These are phyloP conservation scores for Metschnikowia lachancei DNA, from an alignment of 805 yeast species.

Conservation along the genomic window DNA sequence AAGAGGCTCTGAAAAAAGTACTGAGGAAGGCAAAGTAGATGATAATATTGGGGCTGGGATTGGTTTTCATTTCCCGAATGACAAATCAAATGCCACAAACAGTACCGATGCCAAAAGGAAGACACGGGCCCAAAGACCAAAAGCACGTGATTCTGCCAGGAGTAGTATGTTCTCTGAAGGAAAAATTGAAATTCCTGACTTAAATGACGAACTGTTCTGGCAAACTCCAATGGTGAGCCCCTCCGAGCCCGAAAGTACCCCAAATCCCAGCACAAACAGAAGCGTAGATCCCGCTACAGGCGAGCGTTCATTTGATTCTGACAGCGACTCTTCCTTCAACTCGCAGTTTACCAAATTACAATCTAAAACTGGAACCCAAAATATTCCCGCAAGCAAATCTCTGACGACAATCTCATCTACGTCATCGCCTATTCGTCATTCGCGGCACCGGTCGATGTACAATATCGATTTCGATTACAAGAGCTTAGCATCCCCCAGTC, in stretches of 20 bases:
- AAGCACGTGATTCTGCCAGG: slow-evolving; percentile 14
- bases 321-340: slow-evolving; percentile 27
- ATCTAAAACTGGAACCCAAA: neutral
- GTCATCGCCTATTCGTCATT: slow-evolving; percentile 30
- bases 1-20: neutral
- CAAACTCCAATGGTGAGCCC: neutral
- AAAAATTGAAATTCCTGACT: slow-evolving; percentile 43
- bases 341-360: slow-evolving; percentile 20
- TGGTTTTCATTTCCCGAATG: slow-evolving; percentile 39
- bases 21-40: slow-evolving; percentile 3
- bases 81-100: slow-evolving; percentile 34
- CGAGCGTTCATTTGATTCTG: slow-evolving; percentile 32
- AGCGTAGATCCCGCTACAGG: slow-evolving; percentile 25
- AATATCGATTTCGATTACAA: slow-evolving; percentile 24
- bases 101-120: slow-evolving; percentile 14
- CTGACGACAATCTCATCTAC: slow-evolving; percentile 8
- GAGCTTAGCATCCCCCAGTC: neutral
- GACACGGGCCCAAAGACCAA: slow-evolving; percentile 4
- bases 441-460: slow-evolving; percentile 41
- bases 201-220: slow-evolving; percentile 21
- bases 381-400: slow-evolving; percentile 8
- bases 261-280: slow-evolving; percentile 31
- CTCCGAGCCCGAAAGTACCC: slow-evolving; percentile 38
- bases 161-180: slow-evolving; percentile 23
- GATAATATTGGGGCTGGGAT: slow-evolving; percentile 39